Base-by-base conservation (phyloP, 768 basidiomycete species). In the Mycena venus region DNA sequence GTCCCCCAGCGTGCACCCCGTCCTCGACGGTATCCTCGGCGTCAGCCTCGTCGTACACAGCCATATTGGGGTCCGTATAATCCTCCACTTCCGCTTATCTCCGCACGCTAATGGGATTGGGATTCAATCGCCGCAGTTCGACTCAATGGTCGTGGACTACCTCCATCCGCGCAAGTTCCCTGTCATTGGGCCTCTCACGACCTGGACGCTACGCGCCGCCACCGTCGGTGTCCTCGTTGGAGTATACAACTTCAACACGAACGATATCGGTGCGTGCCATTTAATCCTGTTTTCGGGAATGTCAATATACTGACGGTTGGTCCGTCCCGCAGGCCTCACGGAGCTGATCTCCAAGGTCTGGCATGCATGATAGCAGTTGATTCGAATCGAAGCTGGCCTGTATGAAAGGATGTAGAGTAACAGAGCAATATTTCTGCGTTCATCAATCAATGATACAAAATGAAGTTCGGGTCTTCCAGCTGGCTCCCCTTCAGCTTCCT, bases 231-330 rank as follows among this genome's bases (percentile, higher is more conserved):
- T 94, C 6, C 88, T 97, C 63, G 91, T 96, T 55, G 98, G 98
- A 19, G 90, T 99, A 8, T 99, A 98, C 86, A 94, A 98, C 83
- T 99, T 99, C 88, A 99, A 99, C 87, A 99, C 98, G 51, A 96
- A 98, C 81, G 98, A 99, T 82, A 92, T 99, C 75, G 97, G 98
- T 98, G 78, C 77, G 95, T 88, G 10, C 38, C 36, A n/a, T 42
- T 64, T 27, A 21, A 44, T 56, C 73, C 15, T 65, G n/a, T 12
- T 73, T 70, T 47, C 49, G 34, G 34, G 56, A 12, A 34, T 23
- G 42, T 44, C n/a, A n/a, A 19, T 21, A 34, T 15, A 12, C 63
- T 27, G 9, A 56, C 38, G 44, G n/a, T n/a, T 23, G 7, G 53
- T 36, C 25, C 58, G 25, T 74, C n/a, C 70, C 32, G 51, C 61